Conservation (phyloP, 768 basidiomycete species). For the Xanthoconium purpureum region DNA sequence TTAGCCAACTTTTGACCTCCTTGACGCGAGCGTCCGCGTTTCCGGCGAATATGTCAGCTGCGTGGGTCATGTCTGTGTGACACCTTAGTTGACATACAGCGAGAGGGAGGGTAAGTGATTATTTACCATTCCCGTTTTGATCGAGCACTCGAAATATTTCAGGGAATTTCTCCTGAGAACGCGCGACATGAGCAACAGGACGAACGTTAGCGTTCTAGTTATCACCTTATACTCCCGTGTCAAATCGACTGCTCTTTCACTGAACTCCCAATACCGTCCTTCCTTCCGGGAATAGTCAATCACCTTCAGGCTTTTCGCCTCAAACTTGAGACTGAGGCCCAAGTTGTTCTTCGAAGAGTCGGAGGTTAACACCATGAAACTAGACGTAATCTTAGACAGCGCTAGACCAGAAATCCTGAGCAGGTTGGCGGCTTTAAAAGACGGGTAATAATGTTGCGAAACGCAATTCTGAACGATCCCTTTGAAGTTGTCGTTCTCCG, state of each 20-base stretch:
- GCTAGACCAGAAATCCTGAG: constrained; percentile 75
- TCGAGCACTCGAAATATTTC: constrained; percentile 78
- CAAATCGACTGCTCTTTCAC: constrained; percentile 78
- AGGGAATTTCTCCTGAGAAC: constrained; percentile 67
- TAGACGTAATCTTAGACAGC: constrained; percentile 88
- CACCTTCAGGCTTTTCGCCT: constrained; percentile 90
- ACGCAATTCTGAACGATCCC: constrained; percentile 50
- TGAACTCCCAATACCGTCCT: constrained; percentile 88
- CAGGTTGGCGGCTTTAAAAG: constrained; percentile 73
- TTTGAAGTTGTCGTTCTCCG: constrained; percentile 79
- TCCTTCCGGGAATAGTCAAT: constrained; percentile 87
- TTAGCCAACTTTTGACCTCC: constrained; percentile 85
- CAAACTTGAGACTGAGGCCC: constrained; percentile 94
- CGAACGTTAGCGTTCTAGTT: not conserved
- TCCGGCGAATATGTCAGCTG: constrained; percentile 52
- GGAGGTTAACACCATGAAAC: constrained; percentile 79
- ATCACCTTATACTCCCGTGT: constrained; percentile 79
- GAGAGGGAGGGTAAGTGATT: not conserved
- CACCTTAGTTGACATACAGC: not conserved
- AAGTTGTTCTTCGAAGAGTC: constrained; percentile 84
- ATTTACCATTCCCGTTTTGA: constrained; percentile 61
- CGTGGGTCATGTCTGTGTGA: constrained; percentile 68
- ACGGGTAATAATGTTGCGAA: constrained; percentile 66
- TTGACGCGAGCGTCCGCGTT: constrained; percentile 69
- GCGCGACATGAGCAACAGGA: not conserved